phyloP scores from a whole-genome alignment of 805 yeast genomes.

The Starmerella bacillaris region DNA sequence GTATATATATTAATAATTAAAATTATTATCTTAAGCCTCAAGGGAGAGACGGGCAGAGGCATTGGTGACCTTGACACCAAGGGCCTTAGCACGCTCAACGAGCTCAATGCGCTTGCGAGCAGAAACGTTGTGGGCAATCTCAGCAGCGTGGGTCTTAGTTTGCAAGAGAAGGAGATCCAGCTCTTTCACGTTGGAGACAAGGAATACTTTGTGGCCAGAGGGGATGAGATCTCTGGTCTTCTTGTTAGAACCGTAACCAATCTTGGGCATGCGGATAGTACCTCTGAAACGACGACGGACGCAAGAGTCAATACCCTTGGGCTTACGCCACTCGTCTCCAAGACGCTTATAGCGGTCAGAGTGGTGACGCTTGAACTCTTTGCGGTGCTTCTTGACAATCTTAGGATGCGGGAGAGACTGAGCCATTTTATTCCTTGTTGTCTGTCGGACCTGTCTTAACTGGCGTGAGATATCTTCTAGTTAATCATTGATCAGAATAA shows the following conservation, averaged over 20 bases:
- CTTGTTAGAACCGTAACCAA: conserved; percentile 99
- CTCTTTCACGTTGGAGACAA: conserved; percentile 82
- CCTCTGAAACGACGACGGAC: conserved; percentile 99
- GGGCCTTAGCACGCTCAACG: conserved; percentile 91
- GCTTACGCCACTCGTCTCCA: conserved; percentile 99
- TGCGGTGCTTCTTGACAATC: conserved; percentile 98
- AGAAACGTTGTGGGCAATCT: conserved; percentile 96
- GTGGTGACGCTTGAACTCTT: conserved; percentile 99
- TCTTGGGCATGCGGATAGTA: conserved; percentile 95
- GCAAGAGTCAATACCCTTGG: conserved; percentile 99
- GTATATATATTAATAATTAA: too few species aligned
- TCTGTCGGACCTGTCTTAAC: neutral
- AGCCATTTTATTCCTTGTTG: conserved; percentile 45
- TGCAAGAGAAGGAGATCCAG: conserved; percentile 90
- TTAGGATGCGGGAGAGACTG: conserved; percentile 95
- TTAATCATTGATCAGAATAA: neutral
- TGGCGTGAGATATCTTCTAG: too few species aligned
- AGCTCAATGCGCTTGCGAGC: conserved; percentile 96
- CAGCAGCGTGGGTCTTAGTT: conserved; percentile 98
- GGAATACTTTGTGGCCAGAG: conserved; percentile 95
- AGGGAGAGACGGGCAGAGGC: conserved; percentile 96
- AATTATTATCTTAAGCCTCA: conserved; percentile 94
- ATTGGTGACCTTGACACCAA: conserved; percentile 97
- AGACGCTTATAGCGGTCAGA: conserved; percentile 99
- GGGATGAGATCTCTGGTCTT: conserved; percentile 90